Evolutionary conservation across 2,329 filamentous ascomycete genomes (phyloP).

Genomic region (Sporothrix inflata): DNA sequence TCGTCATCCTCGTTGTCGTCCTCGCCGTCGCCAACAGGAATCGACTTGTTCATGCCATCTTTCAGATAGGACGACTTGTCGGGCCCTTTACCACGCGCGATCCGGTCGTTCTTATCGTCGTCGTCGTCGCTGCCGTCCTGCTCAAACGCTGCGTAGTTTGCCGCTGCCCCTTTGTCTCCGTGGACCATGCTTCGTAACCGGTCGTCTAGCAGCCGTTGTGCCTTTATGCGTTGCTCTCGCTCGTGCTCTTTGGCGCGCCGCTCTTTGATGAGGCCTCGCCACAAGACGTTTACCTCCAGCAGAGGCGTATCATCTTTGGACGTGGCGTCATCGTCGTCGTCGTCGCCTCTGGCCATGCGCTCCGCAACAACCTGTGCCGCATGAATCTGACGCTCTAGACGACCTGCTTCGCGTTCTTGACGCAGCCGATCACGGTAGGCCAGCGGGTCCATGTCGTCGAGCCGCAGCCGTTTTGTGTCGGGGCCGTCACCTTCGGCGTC

Average conservation of each 20-base stretch:
- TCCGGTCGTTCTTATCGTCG: conserved; percentile 68
- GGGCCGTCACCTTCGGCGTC: conserved; percentile 51
- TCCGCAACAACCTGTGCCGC: conserved; percentile 85
- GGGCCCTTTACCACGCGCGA: conserved; percentile 67
- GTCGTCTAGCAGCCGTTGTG: conserved; percentile 47
- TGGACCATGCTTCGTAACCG: conserved; percentile 26
- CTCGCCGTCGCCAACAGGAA: not conserved
- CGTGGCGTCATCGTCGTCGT: conserved; percentile 42
- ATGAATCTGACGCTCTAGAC: conserved; percentile 69
- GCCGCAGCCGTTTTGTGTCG: conserved; percentile 43
- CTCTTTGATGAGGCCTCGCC: conserved; percentile 72
- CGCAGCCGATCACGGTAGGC: conserved; percentile 75
- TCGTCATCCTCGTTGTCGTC: conserved; percentile 66
- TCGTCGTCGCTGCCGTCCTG: conserved; percentile 73
- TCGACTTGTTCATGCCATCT: conserved; percentile 53
- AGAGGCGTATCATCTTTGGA: conserved; percentile 49
- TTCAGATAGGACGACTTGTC: conserved; percentile 46
- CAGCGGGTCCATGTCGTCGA: conserved; percentile 60
- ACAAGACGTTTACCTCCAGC: conserved; percentile 74
- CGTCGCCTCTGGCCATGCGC: conserved; percentile 59
- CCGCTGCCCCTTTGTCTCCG: conserved; percentile 57
- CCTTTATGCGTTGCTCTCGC: conserved; percentile 64
- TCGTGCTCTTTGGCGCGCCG: conserved; percentile 73
- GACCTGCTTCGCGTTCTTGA: conserved; percentile 68
- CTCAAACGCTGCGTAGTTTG: conserved; percentile 31